Base-by-base conservation (phyloP, 768 basidiomycete species). In the Nevesoporus exiguus region DNA sequence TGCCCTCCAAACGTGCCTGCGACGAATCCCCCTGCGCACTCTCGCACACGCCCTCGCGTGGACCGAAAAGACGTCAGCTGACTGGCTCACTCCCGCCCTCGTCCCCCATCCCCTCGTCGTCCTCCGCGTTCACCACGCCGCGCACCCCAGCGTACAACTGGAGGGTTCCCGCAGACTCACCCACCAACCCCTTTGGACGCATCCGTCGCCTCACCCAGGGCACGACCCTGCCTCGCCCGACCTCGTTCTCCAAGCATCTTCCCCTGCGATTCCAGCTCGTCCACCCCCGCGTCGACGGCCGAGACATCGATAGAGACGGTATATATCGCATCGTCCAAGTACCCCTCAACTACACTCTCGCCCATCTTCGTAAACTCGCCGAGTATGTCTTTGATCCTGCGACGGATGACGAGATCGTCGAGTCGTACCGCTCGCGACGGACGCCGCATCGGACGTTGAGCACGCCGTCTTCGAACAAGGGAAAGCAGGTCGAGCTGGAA, bases 101-200 rank as follows among this genome's bases (percentile, higher is more conserved):
- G 33, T 66, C 65, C 17, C 60, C 73, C 22, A 30, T 70, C 47
- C 55, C 70, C 5, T 62, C 68, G 9, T 61, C 63, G 31, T 66
- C 63, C 17, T 63, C 63, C 27, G 54, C 52, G 5, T 61, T 61
- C 33, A 61, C 70, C 24, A 66, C 74, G 0, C 65, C 74, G 3
- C 69, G 70, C 54, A 78, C 77, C 3, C 75, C 78, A 1, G 57
- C 67, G 17, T 59, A 50, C 77, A 77, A 64, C 66, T 81, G 50
- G 68, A 73, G 47, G 61, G 70, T 64, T 1, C 83, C 86, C 5
- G 79, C 74, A 7, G 86, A 89, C 71, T 87, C 86, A 0, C 86
- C 87, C 0, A 79, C 82, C 4, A 88, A 88, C 60, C 87, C 86
- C 0, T 84, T 88, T 55, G 84, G 85, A 15, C 72, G 83, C 42